Percentiles rank a stretch among this genome's conserved stretches.
Conservation (phyloP, 257 asterid species). For the Plantago ovata region DNA sequence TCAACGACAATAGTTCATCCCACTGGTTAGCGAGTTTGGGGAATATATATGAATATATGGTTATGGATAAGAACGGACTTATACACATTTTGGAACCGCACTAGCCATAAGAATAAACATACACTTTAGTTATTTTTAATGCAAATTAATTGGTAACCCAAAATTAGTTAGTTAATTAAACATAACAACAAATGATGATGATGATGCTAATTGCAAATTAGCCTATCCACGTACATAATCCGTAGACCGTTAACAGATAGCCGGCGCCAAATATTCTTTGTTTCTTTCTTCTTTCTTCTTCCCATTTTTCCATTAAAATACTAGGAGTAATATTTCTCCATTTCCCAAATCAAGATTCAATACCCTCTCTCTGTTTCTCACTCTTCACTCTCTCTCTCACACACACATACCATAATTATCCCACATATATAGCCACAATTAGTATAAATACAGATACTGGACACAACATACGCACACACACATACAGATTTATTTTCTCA, state of each 20-base stretch:
- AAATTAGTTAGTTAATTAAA: not conserved
- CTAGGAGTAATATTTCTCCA: slow-evolving; percentile 6
- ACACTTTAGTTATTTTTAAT: too few species aligned
- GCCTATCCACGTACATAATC: too few species aligned
- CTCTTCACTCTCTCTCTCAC: slow-evolving; percentile 1
- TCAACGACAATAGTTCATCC: too few species aligned
- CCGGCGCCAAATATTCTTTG: slow-evolving; percentile 40
- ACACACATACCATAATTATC: slow-evolving; percentile 8
- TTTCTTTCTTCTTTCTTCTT: slow-evolving; percentile 2
- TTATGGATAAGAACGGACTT: too few species aligned
- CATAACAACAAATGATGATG: too few species aligned
- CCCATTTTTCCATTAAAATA: slow-evolving; percentile 10
- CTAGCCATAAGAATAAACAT: too few species aligned
- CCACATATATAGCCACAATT: not conserved
- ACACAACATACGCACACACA: not conserved
- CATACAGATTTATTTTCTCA: not conserved
- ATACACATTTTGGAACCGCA: too few species aligned
- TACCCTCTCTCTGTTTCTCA: too few species aligned
- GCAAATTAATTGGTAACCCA: not conserved
- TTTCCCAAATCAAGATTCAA: slow-evolving; percentile 12
- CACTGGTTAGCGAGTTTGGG: too few species aligned
- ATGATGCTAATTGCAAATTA: too few species aligned
- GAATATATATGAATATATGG: too few species aligned
- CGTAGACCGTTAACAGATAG: slow-evolving; percentile 23
- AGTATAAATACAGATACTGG: not conserved